Conservation (phyloP, 495 filamentous ascomycete species). For the Aspergillus conjunctus region DNA sequence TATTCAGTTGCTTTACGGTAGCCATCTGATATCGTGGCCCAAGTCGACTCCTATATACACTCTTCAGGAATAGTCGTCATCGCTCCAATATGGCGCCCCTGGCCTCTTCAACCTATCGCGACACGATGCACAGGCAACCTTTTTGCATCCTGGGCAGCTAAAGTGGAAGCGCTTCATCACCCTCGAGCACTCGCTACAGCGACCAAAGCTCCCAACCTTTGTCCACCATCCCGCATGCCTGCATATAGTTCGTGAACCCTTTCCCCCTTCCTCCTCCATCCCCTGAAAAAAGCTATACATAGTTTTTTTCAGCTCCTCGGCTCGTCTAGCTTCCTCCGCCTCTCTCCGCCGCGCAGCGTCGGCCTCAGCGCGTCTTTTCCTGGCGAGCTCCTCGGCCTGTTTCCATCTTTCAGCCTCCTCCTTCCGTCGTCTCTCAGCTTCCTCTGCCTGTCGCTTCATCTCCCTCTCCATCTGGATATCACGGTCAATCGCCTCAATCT, state of each 20-base stretch:
- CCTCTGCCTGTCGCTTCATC: neutral
- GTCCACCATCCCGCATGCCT: neutral
- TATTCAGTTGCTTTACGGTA: too few species aligned
- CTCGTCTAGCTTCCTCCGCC: neutral
- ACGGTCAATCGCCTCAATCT: neutral
- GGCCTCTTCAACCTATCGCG: neutral
- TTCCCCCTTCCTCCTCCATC: neutral
- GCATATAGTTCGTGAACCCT: neutral
- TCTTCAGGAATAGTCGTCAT: too few species aligned
- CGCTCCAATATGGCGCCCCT: too few species aligned
- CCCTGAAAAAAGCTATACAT: neutral
- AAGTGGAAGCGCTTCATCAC: neutral
- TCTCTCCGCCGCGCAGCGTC: neutral
- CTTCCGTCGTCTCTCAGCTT: neutral
- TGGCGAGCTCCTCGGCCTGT: neutral
- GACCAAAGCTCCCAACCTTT: neutral
- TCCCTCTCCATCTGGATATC: neutral
- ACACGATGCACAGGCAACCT: neutral
- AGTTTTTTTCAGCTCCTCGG: neutral
- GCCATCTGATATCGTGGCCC: too few species aligned
- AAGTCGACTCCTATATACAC: too few species aligned
- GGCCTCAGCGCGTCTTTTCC: neutral
- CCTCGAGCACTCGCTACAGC: neutral
- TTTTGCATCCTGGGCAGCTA: neutral
- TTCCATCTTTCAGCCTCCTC: neutral